Base-by-base conservation (phyloP, 73 alveolate genomes). In the Stentor coeruleus region DNA sequence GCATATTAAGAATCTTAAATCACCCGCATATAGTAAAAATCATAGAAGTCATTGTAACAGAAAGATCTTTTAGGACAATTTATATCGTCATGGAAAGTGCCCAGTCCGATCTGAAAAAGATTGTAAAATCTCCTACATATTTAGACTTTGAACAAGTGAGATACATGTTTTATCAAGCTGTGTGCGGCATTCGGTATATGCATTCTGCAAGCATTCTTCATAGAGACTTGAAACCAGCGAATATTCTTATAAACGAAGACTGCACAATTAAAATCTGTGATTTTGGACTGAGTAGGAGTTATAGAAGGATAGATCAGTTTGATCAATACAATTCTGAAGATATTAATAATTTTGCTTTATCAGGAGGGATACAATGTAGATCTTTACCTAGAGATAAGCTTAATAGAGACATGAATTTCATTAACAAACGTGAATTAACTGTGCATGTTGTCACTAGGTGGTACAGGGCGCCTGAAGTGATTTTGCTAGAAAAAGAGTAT, bases 391-490 rank as follows among this genome's bases (percentile, higher is more conserved):
- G 72, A 15, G 20, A 15, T 15, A 55, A 55, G 20, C 15, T 55
- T 55, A 15, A 15, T 55, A 55, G 20, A 15, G 72, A 55, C n/a
- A 55, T 15, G 26, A 15, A 55, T 55, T 55, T 55, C 15, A 55
- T 81, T 87, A 76, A n/a, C n/a, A 92, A 89, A 84, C 82, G 95
- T 73, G 96, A 91, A 77, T 86, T 93, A 77, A 93, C 98, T 38
- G 99, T 96, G n/a, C 99, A 96, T 86, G 99, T 96, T 15, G 99
- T 96, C 60, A 95, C 99, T 55, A 87, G 99, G 76, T 96, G 99
- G 98, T 96, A 96, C 74, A 83, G 99, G 85, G 99, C 99, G 3
- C 99, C 99, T 6, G 99, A 96, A 88, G 87, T 96, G 31, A 96
- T 96, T 81, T 89, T 96, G 75, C 85, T 96, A 33, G 99, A 96